Conservation (phyloP, 129 eudicot species). For the Saussurea involucrata region DNA sequence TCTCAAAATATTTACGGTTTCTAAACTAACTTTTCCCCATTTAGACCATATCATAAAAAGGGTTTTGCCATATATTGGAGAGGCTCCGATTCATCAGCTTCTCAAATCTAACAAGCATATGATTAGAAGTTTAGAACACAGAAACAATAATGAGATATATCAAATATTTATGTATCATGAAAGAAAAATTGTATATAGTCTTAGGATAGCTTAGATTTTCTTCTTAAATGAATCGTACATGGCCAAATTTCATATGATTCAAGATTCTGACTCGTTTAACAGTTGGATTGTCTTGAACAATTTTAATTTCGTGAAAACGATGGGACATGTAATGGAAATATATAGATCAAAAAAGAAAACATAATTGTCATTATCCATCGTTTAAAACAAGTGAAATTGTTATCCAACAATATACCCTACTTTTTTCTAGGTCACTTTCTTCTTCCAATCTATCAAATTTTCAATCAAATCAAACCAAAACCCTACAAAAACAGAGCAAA, state of each 20-base stretch:
- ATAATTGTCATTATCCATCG: neutral
- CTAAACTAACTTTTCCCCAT: neutral
- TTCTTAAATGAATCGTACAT: neutral
- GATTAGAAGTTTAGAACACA: neutral
- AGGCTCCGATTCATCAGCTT: neutral
- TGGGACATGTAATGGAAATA: neutral
- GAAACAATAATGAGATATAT: neutral
- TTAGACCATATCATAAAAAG: neutral
- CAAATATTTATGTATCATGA: neutral
- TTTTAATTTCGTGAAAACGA: neutral
- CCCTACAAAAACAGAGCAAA: conserved; percentile 13
- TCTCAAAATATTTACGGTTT: neutral
- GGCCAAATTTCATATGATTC: neutral
- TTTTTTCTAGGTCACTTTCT: conserved; percentile 17
- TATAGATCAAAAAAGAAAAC: neutral
- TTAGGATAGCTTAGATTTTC: neutral
- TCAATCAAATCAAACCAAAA: conserved; percentile 20
- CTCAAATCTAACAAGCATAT: neutral
- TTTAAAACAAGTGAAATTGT: neutral
- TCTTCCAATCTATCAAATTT: neutral
- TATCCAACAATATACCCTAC: conserved; percentile 19
- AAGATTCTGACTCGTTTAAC: neutral
- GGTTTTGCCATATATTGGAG: neutral
- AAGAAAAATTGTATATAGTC: neutral
- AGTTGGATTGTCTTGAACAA: neutral